Evolutionary conservation across 2,329 filamentous ascomycete genomes (phyloP), one percentile per base, ranked within the genome.

Genomic region (Trichoderma sp.): DNA sequence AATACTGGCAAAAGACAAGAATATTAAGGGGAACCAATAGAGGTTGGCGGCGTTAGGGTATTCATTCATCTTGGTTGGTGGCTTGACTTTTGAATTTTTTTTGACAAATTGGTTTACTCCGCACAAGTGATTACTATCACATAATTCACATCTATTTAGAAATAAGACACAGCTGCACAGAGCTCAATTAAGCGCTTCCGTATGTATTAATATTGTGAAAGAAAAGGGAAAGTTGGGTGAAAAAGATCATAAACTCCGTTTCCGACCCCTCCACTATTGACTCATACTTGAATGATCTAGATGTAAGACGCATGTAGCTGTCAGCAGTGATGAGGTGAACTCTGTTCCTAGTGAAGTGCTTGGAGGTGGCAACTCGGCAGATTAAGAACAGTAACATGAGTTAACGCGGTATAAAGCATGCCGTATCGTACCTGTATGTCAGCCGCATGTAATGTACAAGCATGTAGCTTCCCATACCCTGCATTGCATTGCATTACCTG

Each of bases 11-110:
- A 58, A 34, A 43, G 46, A 52, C 34, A 32, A 11, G 37, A n/a
- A 14, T 21, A 13, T 56, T 18, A 5, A 55, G 26, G 49, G 52
- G 14, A 18, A 8, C 14, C n/a, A 26, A 66, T 49, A 56, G 49
- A 32, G 61, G 37, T 21, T n/a, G 61, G 61, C 13, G 61, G 61
- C 37, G 61, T 66, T n/a, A 49, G 52, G 51, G 37, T 56, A 66
- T 58, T 28, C n/a, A 56, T 14, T 52, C 52, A 56, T 56, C 11
- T 65, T 56, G 18, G 51, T 30, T 46, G 54, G 7, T 34, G 13
- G 16, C 32, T 32, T 64, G 24, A 18, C 21, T 52, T 52, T 64
- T 46, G 37, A 32, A 32, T 49, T 56, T 56, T 56, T n/a, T n/a
- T 43, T 4, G 5, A 8, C 18, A 43, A 18, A 43, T 24, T 49